Evolutionary conservation across 2,329 filamentous ascomycete species (phyloP).

Genomic region (Zelopaecilomyces penicillatus): DNA sequence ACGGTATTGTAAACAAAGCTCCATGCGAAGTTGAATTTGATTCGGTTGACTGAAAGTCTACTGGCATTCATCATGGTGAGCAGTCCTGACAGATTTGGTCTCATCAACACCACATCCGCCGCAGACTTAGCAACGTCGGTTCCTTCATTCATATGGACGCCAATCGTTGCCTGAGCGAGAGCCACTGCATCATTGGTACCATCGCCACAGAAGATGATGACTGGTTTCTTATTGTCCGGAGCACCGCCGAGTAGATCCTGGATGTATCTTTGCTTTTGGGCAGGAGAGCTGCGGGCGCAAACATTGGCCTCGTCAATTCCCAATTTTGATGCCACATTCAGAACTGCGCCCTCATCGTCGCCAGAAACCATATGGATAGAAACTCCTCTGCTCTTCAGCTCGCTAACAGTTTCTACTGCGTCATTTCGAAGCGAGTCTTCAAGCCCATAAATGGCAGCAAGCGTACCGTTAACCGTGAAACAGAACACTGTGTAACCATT

Average conservation of each 20-base stretch:
- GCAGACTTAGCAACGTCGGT: conserved; percentile 59
- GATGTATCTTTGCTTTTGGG: conserved; percentile 39
- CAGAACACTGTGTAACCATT: conserved; percentile 38
- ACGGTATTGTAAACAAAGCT: conserved; percentile 61
- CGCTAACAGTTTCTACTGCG: conserved; percentile 24
- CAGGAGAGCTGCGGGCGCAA: conserved; percentile 34
- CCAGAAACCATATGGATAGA: conserved; percentile 42
- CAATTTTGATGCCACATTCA: conserved; percentile 29
- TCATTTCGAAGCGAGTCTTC: conserved; percentile 38
- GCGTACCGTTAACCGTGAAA: conserved; percentile 28
- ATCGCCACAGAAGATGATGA: conserved; percentile 65
- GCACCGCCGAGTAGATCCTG: conserved; percentile 22
- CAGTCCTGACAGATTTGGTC: conserved; percentile 46
- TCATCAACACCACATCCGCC: conserved; percentile 62
- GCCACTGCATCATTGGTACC: conserved; percentile 74
- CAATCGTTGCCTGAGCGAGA: conserved; percentile 61
- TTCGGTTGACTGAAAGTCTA: conserved; percentile 35
- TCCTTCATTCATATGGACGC: conserved; percentile 56
- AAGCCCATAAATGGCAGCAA: conserved; percentile 37
- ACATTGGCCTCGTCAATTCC: conserved; percentile 30
- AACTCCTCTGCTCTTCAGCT: conserved; percentile 31
- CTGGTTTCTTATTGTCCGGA: conserved; percentile 15
- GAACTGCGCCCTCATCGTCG: conserved; percentile 44
- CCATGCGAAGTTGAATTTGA: conserved; percentile 64
- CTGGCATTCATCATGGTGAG: conserved; percentile 49